Base-by-base conservation (phyloP, 2,329 filamentous ascomycete genomes). In the Talaromyces sp. region DNA sequence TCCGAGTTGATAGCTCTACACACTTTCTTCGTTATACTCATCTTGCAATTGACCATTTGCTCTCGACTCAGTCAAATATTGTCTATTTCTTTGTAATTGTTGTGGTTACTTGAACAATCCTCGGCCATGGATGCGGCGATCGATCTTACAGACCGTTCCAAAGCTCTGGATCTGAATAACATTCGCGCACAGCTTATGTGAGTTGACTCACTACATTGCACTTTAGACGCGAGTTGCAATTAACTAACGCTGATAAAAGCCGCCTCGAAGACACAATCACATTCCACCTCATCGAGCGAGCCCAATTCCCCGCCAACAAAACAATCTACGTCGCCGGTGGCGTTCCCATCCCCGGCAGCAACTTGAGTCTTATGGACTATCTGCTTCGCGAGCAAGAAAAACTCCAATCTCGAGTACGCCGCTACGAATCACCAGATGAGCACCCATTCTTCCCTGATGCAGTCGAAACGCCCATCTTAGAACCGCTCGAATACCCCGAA, bases 251-350 rank as follows among this genome's bases (percentile, higher is more conserved):
- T 6, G 36, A 64, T 65, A 11, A 43, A 22, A 99, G 95, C 74
- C 95, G 95, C 22, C 86, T 98, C 19, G 95, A 99, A 82, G 95
- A 99, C 76, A 98, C 94, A 68, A 98, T 99, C 75, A 96, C 92
- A 70, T 97, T 96, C 80, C 91, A 97, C 79, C 84, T 99, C 45
- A 98, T 98, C 74, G 95, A 99, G 81, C 90, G 95, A 47, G 94
- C 94, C n/a, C 95, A 99, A 78, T 99, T 98, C 78, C 92, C 94
- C 3, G 85, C 96, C 69, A 98, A 97, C 81, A 83, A 86, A 75
- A 92, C 89, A 73, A 93, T 98, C 79, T 99, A 99, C 81, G 78
- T 82, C 13, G 86, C 92, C 7, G 91, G 90, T 67, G 91, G 91
- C n/a, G 85, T 98, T 54, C 82, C 86, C 36, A 90, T 98, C 68